phyloP scores from a whole-genome alignment of 352 stramenopile species.

The Thalassiosira hispida region DNA sequence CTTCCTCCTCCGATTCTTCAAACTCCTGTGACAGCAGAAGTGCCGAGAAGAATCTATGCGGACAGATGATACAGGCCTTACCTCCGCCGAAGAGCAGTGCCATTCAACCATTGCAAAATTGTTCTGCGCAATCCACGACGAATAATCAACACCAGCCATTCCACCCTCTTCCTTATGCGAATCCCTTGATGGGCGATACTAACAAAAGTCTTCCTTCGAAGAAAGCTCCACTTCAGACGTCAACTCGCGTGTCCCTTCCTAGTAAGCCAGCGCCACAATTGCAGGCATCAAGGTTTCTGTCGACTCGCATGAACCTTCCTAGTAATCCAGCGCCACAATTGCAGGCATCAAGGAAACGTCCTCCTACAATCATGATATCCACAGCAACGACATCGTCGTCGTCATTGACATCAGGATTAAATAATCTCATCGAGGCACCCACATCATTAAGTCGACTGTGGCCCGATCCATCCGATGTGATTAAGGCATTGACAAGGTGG shows the following conservation, averaged over 20 bases:
- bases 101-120: background rate
- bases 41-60: background rate
- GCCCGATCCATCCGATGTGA: conserved; percentile 57
- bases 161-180: too few species aligned
- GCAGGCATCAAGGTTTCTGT: too few species aligned
- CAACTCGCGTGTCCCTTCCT: too few species aligned
- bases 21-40: background rate
- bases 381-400: conserved; percentile 18
- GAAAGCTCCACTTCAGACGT: too few species aligned
- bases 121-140: background rate
- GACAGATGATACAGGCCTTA: background rate
- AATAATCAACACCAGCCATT: background rate
- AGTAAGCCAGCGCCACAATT: too few species aligned
- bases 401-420: conserved; percentile 15
- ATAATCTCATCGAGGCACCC: conserved; percentile 12
- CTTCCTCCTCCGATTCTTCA: conserved; percentile 17
- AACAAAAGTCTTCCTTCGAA: too few species aligned
- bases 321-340: background rate
- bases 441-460: conserved; percentile 50
- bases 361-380: conserved; percentile 1
- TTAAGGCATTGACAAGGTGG: conserved; percentile 58
- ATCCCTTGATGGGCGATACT: background rate
- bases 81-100: background rate
- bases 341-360: conserved; percentile 14
- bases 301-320: background rate